phyloP scores from a whole-genome alignment of 1,284 basidiomycete genomes.

The Gomphus bonarii region DNA sequence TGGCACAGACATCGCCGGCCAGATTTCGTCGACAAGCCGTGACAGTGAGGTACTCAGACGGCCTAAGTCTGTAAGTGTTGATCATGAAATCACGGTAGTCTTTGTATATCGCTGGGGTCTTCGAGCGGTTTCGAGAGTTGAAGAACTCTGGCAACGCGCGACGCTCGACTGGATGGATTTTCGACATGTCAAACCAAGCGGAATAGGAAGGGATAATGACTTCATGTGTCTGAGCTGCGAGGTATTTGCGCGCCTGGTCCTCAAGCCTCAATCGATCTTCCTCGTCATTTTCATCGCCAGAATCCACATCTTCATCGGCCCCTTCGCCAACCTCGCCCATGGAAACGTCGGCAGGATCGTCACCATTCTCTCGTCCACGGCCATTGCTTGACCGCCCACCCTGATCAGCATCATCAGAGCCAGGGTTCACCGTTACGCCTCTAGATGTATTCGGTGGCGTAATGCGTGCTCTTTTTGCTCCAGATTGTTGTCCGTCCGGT shows the following conservation, averaged over 20 bases:
- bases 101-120: conserved; percentile 97
- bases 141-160: conserved; percentile 97
- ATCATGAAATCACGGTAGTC: conserved; percentile 99
- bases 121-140: conserved; percentile 89
- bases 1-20: conserved; percentile 96
- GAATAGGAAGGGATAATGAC: conserved; percentile 96
- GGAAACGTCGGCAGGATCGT: conserved; percentile 19
- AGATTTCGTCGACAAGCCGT: conserved; percentile 94
- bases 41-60: conserved; percentile 93
- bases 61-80: conserved; percentile 93
- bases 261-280: conserved; percentile 73
- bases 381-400: conserved; percentile 3
- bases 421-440: not conserved
- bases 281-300: conserved; percentile 62
- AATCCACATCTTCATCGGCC: conserved; percentile 57
- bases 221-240: conserved; percentile 94
- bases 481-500: conserved; percentile 6
- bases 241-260: conserved; percentile 85
- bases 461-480: conserved; percentile 6
- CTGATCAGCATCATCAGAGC: conserved; percentile 7
- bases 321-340: conserved; percentile 33
- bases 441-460: not conserved
- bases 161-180: conserved; percentile 88
- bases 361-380: conserved; percentile 35
- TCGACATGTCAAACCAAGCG: conserved; percentile 95